Evolutionary conservation across 306 rosid genomes (phyloP).

Genomic region (Trifolium repens): DNA sequence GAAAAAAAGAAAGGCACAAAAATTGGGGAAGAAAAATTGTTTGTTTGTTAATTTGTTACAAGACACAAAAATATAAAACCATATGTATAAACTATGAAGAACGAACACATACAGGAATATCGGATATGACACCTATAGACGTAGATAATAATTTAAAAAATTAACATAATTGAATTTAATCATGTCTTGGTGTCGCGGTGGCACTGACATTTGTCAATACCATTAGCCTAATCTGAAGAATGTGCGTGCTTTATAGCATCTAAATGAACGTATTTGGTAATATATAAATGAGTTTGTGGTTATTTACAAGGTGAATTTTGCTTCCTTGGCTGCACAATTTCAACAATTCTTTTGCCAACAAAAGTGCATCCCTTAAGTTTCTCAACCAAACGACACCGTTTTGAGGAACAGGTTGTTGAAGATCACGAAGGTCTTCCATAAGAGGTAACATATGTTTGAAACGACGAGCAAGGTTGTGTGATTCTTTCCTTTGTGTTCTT

Average conservation of each 20-base stretch:
- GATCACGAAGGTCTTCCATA: conserved; percentile 72
- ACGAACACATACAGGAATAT: too few species aligned
- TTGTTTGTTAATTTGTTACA: not conserved
- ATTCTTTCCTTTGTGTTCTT: conserved; percentile 60
- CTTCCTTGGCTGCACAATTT: conserved; percentile 73
- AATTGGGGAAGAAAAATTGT: not conserved
- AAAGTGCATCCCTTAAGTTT: conserved; percentile 57
- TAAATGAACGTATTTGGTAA: too few species aligned
- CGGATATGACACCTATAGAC: too few species aligned
- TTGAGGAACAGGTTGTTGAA: conserved; percentile 44
- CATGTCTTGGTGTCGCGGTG: too few species aligned
- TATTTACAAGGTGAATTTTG: conserved; percentile 61
- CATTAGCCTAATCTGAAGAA: not conserved
- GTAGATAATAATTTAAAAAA: too few species aligned
- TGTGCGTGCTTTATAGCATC: too few species aligned
- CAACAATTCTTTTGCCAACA: conserved; percentile 62
- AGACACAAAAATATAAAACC: too few species aligned
- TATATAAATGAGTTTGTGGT: not conserved
- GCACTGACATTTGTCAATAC: too few species aligned
- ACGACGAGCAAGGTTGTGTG: conserved; percentile 70
- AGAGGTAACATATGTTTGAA: conserved; percentile 72
- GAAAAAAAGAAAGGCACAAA: not conserved
- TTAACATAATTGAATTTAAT: too few species aligned
- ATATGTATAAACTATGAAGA: too few species aligned
- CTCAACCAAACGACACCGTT: conserved; percentile 55